These are phyloP conservation scores for Simmondsia chinensis DNA, from an alignment of 148 eudicot species.

Conservation along the genomic window DNA sequence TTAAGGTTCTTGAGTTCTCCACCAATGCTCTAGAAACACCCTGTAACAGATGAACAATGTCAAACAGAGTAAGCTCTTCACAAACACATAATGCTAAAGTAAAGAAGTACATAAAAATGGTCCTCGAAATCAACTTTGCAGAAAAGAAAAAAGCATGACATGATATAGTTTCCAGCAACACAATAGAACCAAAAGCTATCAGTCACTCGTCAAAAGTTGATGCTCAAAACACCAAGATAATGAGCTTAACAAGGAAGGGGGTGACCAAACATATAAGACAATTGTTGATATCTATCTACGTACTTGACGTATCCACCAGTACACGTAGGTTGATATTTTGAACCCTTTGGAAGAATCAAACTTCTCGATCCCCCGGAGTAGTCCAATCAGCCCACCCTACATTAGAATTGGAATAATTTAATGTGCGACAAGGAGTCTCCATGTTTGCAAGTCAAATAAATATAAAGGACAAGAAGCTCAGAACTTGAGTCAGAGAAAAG, in stretches of 20 bases:
- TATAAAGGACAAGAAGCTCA: not conserved
- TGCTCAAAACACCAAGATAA: no score
- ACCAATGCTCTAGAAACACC: conserved; percentile 84
- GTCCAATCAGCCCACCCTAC: conserved; percentile 91
- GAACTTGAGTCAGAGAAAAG: not conserved
- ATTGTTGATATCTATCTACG: conserved; percentile 30
- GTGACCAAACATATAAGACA: no score
- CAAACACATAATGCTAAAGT: not conserved
- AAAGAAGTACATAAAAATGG: no score
- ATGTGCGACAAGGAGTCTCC: not conserved
- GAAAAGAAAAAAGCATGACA: no score
- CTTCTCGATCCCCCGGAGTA: conserved; percentile 92
- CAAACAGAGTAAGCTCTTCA: conserved; percentile 1
- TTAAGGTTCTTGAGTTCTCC: conserved; percentile 70
- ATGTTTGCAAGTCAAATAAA: not conserved
- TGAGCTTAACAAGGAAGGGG: no score
- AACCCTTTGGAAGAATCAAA: conserved; percentile 95
- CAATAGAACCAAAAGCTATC: no score
- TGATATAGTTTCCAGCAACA: no score
- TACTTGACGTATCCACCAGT: conserved; percentile 99
- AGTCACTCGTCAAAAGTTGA: no score
- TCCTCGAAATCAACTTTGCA: no score
- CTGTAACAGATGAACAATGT: conserved; percentile 28
- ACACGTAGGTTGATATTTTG: conserved; percentile 90
- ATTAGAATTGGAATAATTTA: conserved; percentile 4